Evolutionary conservation across 2,329 filamentous ascomycete species (phyloP).

Genomic region (Dryadomyces sulphureus): DNA sequence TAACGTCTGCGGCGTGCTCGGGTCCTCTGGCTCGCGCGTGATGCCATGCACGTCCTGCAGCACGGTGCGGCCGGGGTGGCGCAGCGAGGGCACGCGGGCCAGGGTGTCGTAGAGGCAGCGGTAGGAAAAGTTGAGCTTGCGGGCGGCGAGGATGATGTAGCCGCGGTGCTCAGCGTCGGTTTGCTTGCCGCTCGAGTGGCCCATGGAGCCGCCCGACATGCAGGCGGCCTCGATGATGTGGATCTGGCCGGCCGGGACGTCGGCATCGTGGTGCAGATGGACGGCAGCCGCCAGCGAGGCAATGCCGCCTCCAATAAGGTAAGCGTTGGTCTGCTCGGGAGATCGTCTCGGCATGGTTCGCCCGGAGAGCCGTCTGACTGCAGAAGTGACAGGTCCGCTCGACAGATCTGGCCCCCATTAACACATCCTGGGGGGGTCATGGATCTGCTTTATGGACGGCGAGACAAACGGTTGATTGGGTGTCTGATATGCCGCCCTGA

Average conservation of each 20-base stretch:
- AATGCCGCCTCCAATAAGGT: slow-evolving; percentile 17
- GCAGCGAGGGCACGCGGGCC: slow-evolving; percentile 13
- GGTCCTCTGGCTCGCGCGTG: not conserved
- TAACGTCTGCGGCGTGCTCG: not conserved
- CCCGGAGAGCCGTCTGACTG: not conserved
- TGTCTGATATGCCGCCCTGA: too few relatives aligned
- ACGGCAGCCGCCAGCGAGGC: slow-evolving; percentile 17
- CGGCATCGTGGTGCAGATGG: slow-evolving; percentile 16
- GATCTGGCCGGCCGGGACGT: slow-evolving; percentile 15
- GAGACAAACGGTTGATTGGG: not conserved
- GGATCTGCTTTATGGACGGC: too few relatives aligned
- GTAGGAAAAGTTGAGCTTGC: slow-evolving; percentile 18
- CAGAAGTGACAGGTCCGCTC: not conserved
- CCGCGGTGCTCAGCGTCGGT: slow-evolving; percentile 11
- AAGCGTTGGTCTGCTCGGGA: slow-evolving; percentile 14
- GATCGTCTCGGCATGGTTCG: not conserved
- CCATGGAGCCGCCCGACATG: slow-evolving; percentile 13
- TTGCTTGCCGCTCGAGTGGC: slow-evolving; percentile 3
- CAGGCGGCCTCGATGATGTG: slow-evolving; percentile 16
- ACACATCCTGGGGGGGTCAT: too few relatives aligned
- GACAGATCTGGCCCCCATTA: not conserved
- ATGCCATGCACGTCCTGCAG: slow-evolving; percentile 15
- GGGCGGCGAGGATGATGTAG: slow-evolving; percentile 14
- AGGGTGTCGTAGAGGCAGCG: slow-evolving; percentile 16
- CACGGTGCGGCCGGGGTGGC: slow-evolving; percentile 11